These are phyloP conservation scores for Coemansia sp. DNA, from an alignment of 192 early-diverging fungal species.

Conservation along the genomic window DNA sequence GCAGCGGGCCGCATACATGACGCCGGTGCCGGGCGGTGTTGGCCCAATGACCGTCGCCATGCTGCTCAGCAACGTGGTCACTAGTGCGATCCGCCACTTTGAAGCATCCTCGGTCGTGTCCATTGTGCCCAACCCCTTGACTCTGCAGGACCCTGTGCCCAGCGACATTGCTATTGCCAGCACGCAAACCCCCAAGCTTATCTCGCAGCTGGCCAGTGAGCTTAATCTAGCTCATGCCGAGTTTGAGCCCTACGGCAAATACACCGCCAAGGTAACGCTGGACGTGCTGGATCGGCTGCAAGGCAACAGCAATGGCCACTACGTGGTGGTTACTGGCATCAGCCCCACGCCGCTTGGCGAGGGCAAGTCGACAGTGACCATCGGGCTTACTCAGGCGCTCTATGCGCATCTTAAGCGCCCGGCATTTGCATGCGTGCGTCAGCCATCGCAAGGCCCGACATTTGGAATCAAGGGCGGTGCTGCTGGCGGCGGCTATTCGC, in stretches of 20 bases:
- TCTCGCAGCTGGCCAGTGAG: constrained; percentile 76
- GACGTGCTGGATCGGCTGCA: constrained; percentile 81
- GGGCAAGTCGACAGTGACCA: constrained; percentile 96
- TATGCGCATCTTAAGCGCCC: constrained; percentile 86
- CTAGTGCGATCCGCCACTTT: constrained; percentile 72
- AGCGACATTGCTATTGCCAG: constrained; percentile 94
- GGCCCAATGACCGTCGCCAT: constrained; percentile 99
- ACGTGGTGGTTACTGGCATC: constrained; percentile 96
- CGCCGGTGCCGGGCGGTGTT: constrained; percentile 98
- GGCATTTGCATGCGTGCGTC: constrained; percentile 94
- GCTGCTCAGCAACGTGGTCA: constrained; percentile 87
- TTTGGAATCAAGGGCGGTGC: constrained; percentile 99
- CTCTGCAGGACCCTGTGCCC: constrained; percentile 78
- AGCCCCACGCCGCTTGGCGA: constrained; percentile 98
- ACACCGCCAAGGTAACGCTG: constrained; percentile 88
- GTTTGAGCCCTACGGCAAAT: constrained; percentile 82
- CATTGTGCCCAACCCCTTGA: constrained; percentile 62
- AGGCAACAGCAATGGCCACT: constrained; percentile 77
- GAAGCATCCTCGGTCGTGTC: constrained; percentile 51
- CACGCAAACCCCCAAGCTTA: constrained; percentile 82
- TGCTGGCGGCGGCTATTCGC: constrained; percentile 97
- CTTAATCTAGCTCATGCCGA: constrained; percentile 75
- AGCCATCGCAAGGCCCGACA: constrained; percentile 99
- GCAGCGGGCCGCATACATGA: constrained; percentile 76
- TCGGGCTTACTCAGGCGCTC: constrained; percentile 93